Base-by-base conservation (phyloP, 1,139 yeast species). In the Suhomyces chickasaworum region DNA sequence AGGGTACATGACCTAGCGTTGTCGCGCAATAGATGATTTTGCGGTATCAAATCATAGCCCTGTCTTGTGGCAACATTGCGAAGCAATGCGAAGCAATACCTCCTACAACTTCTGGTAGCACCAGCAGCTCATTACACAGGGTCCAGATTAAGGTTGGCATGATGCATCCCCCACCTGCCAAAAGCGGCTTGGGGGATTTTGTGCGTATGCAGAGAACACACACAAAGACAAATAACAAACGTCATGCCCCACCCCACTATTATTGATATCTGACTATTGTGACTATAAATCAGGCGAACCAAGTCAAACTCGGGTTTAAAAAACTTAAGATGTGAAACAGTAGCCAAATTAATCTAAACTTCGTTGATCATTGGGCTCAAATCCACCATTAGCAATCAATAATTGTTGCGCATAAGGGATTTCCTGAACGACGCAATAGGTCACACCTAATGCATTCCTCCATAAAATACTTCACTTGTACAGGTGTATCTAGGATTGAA, bases 401-500 rank as follows among this genome's bases (percentile, higher is more conserved):
- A 13, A 10, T 23, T 2, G n/a, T 25, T 25, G 29, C 29, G 29
- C 29, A 5, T 3, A 25, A 12, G 13, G 13, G 37, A 8, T 20
- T 17, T 33, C 8, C n/a, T 35, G 29, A 18, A 18, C 27, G 16
- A 35, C 27, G 37, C 17, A 18, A 9, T 22, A 15, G 25, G 17
- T 22, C 37, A 21, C 29, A 13, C 37, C 25, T 20, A n/a, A n/a
- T 35, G 37, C 37, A 22, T 20, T 20, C n/a, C 20, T 8, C 27
- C 13, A 35, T 21, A 35, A 35, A 35, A 35, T 35, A 35, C 37
- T 35, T 35, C 37, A 35, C 29, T 35, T 22, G 37, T 22, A 35
- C 37, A 35, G 27, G 16, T 12, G n/a, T 12, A 4, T 32, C 21
- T 12, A 5, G n/a, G 12, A n/a, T 4, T 32, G 35, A 12, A 32